phyloP scores from a whole-genome alignment of 2,329 filamentous ascomycete genomes.

The Penicillium sp. region DNA sequence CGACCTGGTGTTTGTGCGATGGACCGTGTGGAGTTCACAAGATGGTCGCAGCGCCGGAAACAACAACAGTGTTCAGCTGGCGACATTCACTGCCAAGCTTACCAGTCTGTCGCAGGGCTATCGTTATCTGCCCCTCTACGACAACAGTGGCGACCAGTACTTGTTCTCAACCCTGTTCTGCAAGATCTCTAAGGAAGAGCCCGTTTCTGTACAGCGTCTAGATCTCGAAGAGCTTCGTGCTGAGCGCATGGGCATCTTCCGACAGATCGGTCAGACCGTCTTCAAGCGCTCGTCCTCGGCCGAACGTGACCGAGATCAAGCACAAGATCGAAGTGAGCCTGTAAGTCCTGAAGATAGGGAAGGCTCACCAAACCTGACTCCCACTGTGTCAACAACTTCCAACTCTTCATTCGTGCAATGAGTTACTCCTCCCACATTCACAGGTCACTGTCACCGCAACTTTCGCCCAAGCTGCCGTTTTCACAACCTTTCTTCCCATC shows the following conservation, averaged over 20 bases:
- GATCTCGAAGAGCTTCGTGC: slow-evolving; percentile 42
- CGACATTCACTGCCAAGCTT: slow-evolving; percentile 90
- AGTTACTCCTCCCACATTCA: slow-evolving; percentile 1
- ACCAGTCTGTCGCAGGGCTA: slow-evolving; percentile 87
- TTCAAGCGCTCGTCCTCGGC: slow-evolving; percentile 46
- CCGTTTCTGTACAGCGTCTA: slow-evolving; percentile 44
- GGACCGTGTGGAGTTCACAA: slow-evolving; percentile 83
- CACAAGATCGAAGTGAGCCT: slow-evolving; percentile 31
- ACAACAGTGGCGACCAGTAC: slow-evolving; percentile 87
- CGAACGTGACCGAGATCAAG: slow-evolving; percentile 38
- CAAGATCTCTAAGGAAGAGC: slow-evolving; percentile 69
- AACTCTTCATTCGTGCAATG: slow-evolving; percentile 33
- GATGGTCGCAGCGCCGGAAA: slow-evolving; percentile 72
- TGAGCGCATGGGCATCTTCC: slow-evolving; percentile 44
- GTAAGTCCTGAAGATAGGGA: slow-evolving; percentile 36
- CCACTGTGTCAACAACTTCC: slow-evolving; percentile 39
- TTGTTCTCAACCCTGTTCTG: slow-evolving; percentile 95
- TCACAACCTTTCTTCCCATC: not conserved
- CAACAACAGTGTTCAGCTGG: slow-evolving; percentile 65
- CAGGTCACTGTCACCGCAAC: slow-evolving; percentile 4
- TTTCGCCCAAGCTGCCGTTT: slow-evolving; percentile 1
- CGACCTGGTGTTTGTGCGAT: slow-evolving; percentile 88
- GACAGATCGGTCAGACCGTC: slow-evolving; percentile 46
- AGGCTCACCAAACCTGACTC: slow-evolving; percentile 36
- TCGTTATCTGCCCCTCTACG: slow-evolving; percentile 85